Evolutionary conservation across 805 yeast species (phyloP).

Genomic region (Tetrapisispora arboricola): DNA sequence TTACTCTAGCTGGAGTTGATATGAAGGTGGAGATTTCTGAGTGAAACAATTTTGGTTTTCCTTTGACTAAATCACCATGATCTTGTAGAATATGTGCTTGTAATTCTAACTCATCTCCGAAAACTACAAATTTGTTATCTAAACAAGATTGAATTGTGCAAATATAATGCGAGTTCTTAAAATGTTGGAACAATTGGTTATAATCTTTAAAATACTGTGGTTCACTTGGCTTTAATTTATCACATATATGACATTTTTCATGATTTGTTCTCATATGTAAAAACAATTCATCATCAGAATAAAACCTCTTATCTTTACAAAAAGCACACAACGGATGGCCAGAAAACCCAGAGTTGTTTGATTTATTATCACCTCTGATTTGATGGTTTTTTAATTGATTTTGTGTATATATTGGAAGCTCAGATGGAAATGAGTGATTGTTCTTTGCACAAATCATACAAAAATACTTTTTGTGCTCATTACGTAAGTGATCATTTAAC

Average conservation of each 20-base stretch:
- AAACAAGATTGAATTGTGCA: conserved; percentile 72
- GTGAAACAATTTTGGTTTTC: conserved; percentile 34
- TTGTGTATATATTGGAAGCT: conserved; percentile 50
- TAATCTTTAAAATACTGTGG: conserved; percentile 77
- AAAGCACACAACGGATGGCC: conserved; percentile 89
- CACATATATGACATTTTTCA: conserved; percentile 87
- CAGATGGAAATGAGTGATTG: conserved; percentile 68
- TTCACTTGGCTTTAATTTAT: conserved; percentile 44
- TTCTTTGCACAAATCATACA: conserved; percentile 73
- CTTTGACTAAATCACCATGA: conserved; percentile 37
- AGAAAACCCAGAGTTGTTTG: conserved; percentile 42
- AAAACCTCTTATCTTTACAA: conserved; percentile 65
- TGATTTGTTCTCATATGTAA: conserved; percentile 75
- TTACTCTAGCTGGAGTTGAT: conserved; percentile 24
- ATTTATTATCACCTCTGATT: conserved; percentile 49
- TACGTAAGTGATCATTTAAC: conserved; percentile 54
- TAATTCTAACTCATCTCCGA: conserved; percentile 73
- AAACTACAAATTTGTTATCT: conserved; percentile 87
- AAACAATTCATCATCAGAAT: conserved; percentile 79
- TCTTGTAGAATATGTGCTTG: conserved; percentile 80
- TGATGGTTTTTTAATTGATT: conserved; percentile 63
- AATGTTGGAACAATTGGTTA: conserved; percentile 65
- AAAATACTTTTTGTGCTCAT: conserved; percentile 49
- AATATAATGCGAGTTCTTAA: conserved; percentile 58
- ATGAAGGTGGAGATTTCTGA: conserved; percentile 57